These are phyloP conservation scores for barrel medic (Medicago truncatula) DNA, from an alignment of 306 rosid species.

Conservation along the genomic window MtrunA17r5.0-ANR NC_053042.1:22339001-22339500, in stretches of 20 bases:
- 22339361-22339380: conserved; percentile 81
- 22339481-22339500: conserved; percentile 1
- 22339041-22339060: background rate
- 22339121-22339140: conserved; percentile 30
- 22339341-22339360: conserved; percentile 95
- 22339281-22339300: conserved; percentile 79
- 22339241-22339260: conserved; percentile 94
- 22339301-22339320: conserved; percentile 77
- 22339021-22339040: background rate
- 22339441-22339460: too few species aligned
- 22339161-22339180: conserved; percentile 8
- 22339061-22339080: background rate
- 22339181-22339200: conserved; percentile 80
- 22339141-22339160: conserved; percentile 24
- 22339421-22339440: too few species aligned
- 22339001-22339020: too few species aligned
- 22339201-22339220: conserved; percentile 92
- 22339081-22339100: conserved; percentile 6
- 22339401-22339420: too few species aligned
- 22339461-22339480: too few species aligned
- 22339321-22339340: conserved; percentile 97
- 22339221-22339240: conserved; percentile 99
- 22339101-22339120: conserved; percentile 19
- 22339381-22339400: conserved; percentile 53
- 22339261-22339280: conserved; percentile 83